Percentiles rank a stretch among this genome's conserved stretches.
These are phyloP conservation scores for Teunomyces cretensis DNA, from an alignment of 805 yeast genomes.

Conservation along the genomic window DNA sequence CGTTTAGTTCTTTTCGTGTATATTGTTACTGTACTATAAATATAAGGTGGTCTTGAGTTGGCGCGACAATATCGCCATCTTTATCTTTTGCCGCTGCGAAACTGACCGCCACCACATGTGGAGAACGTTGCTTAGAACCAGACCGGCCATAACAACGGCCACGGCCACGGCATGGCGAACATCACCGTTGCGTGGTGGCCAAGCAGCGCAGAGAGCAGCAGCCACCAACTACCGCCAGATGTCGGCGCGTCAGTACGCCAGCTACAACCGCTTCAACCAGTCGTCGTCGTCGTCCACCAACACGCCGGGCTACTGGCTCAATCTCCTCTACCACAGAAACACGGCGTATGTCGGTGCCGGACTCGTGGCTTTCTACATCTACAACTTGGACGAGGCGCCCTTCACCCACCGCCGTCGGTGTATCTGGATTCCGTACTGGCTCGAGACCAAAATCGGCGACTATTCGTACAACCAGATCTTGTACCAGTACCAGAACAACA, in stretches of 20 bases:
- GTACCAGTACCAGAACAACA: slow-evolving; percentile 46
- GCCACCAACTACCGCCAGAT: no score
- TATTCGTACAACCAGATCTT: slow-evolving; percentile 62
- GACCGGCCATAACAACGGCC: no score
- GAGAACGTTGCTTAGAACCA: no score
- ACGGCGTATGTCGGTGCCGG: slow-evolving; percentile 32
- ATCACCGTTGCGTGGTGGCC: no score
- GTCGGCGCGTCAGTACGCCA: slow-evolving; percentile 11
- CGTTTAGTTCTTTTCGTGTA: not conserved
- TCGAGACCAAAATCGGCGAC: slow-evolving; percentile 64
- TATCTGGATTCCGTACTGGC: slow-evolving; percentile 65
- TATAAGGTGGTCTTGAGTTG: not conserved
- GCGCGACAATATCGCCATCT: no score
- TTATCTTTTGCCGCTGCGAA: no score
- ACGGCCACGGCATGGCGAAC: no score
- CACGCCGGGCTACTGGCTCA: slow-evolving; percentile 1
- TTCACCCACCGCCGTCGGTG: slow-evolving; percentile 71
- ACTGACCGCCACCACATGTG: no score
- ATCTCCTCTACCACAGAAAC: slow-evolving; percentile 22
- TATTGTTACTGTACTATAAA: not conserved
- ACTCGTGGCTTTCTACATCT: slow-evolving; percentile 18
- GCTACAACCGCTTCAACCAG: slow-evolving; percentile 18
- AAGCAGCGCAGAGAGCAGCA: no score
- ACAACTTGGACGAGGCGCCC: slow-evolving; percentile 74
- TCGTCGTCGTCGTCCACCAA: slow-evolving; percentile 7